Evolutionary conservation across 371 early-diverging fungal species (phyloP).

Genomic region (Apophysomyces variabilis): DNA sequence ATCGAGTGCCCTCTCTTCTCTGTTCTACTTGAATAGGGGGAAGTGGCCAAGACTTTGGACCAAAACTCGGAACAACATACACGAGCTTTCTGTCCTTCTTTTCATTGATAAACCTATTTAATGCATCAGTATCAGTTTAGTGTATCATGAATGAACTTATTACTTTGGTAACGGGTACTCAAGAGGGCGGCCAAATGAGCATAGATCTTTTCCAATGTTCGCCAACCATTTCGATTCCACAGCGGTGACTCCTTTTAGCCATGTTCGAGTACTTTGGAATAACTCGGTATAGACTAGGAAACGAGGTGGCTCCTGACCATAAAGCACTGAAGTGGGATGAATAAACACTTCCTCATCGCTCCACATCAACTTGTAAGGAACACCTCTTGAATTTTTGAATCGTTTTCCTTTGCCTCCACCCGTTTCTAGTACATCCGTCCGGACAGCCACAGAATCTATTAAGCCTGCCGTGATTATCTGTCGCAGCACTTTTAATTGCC

Average conservation of each 20-base stretch:
- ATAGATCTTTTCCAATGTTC: slow-evolving; percentile 68
- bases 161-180: slow-evolving; percentile 70
- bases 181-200: slow-evolving; percentile 69
- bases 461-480: slow-evolving; percentile 91
- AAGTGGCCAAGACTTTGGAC: slow-evolving; percentile 78
- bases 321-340: slow-evolving; percentile 74
- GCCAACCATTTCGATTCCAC: slow-evolving; percentile 83
- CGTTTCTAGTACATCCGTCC: slow-evolving; percentile 72
- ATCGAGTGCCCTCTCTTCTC: slow-evolving; percentile 66
- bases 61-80: slow-evolving; percentile 74
- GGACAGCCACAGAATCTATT: slow-evolving; percentile 89
- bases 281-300: slow-evolving; percentile 79
- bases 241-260: slow-evolving; percentile 82
- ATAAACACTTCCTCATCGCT: slow-evolving; percentile 74
- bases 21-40: slow-evolving; percentile 75
- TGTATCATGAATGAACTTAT: slow-evolving; percentile 1
- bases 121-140: neutral
- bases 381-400: slow-evolving; percentile 53
- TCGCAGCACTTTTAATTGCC: slow-evolving; percentile 74
- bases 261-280: slow-evolving; percentile 56
- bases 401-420: slow-evolving; percentile 49
- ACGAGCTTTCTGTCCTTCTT: slow-evolving; percentile 70
- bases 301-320: slow-evolving; percentile 73
- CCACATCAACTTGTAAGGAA: slow-evolving; percentile 85
- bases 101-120: slow-evolving; percentile 32